phyloP scores from a whole-genome alignment of 805 yeast genomes.

The Cyberlindnera suaveolens region DNA sequence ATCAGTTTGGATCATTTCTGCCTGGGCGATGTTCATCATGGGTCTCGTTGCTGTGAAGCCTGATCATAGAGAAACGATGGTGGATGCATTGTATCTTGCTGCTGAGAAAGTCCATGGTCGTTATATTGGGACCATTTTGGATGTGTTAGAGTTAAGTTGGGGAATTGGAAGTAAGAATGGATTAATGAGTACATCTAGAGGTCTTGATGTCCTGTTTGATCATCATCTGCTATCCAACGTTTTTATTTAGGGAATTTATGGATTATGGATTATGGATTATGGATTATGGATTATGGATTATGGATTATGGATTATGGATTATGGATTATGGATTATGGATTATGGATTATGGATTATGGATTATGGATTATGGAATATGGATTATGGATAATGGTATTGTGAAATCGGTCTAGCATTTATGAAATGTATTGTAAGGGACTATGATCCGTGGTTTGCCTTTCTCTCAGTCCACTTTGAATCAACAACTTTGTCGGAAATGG shows the following conservation, averaged over 20 bases:
- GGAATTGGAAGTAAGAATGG: constrained; percentile 4
- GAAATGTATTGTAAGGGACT: too few relatives aligned
- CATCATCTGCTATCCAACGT: neutral
- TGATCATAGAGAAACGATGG: constrained; percentile 7
- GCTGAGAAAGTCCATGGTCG: constrained; percentile 12
- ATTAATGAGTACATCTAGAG: neutral
- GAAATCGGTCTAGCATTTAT: too few relatives aligned
- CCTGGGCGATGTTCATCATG: constrained; percentile 15
- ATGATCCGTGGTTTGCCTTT: too few relatives aligned
- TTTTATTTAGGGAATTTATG: neutral
- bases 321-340: too few relatives aligned
- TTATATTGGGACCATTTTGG: constrained; percentile 10
- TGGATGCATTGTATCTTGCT: constrained; percentile 7
- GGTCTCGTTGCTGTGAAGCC: constrained; percentile 10
- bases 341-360: too few relatives aligned
- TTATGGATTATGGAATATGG: too few relatives aligned
- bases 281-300: too few relatives aligned
- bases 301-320: too few relatives aligned
- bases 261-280: too few relatives aligned
- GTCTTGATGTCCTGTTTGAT: constrained; percentile 8
- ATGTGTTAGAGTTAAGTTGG: constrained; percentile 15
- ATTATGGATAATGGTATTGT: too few relatives aligned
- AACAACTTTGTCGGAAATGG: too few relatives aligned
- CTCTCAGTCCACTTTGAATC: too few relatives aligned
- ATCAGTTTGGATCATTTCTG: constrained; percentile 7